phyloP scores from a whole-genome alignment of 768 basidiomycete species.

The Mycena pura region DNA sequence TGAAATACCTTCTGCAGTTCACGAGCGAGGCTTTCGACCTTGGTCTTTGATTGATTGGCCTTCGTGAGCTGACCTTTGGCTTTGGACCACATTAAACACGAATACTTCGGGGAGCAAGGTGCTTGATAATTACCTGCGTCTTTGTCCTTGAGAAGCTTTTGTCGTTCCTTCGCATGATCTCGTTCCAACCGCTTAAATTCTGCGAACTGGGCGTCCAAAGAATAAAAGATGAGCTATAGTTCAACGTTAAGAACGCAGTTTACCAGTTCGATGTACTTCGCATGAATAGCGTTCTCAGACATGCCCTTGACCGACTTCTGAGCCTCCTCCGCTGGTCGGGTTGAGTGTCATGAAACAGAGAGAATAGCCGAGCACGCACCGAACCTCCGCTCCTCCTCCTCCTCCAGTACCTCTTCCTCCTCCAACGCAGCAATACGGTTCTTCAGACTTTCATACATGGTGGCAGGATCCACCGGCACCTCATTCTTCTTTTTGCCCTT shows the following conservation, averaged over 20 bases:
- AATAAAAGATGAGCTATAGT: slow-evolving; percentile 7
- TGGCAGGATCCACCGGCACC: slow-evolving; percentile 76
- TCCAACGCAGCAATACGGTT: slow-evolving; percentile 89
- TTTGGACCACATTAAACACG: slow-evolving; percentile 34
- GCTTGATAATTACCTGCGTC: slow-evolving; percentile 69
- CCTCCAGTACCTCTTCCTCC: slow-evolving; percentile 85
- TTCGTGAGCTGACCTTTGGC: slow-evolving; percentile 88
- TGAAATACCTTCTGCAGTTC: slow-evolving; percentile 84
- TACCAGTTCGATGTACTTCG: slow-evolving; percentile 90
- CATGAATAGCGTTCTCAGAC: slow-evolving; percentile 82
- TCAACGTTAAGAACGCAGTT: slow-evolving; percentile 33
- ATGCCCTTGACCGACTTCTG: slow-evolving; percentile 85
- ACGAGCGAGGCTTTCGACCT: slow-evolving; percentile 89
- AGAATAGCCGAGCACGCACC: slow-evolving; percentile 53
- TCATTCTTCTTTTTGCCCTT: slow-evolving; percentile 82
- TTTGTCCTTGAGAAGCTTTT: slow-evolving; percentile 90
- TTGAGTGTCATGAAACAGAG: slow-evolving; percentile 29
- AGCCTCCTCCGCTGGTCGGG: slow-evolving; percentile 78
- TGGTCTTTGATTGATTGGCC: slow-evolving; percentile 86
- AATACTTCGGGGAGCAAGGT: background rate
- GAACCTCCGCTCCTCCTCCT: slow-evolving; percentile 83
- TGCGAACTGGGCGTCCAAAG: slow-evolving; percentile 65
- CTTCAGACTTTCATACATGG: slow-evolving; percentile 89
- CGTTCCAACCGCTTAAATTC: slow-evolving; percentile 87
- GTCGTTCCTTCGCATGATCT: slow-evolving; percentile 91